Evolutionary conservation across 805 yeast genomes (phyloP), one percentile per base, ranked within the genome.

Genomic region (Ogataea siamensis): DNA sequence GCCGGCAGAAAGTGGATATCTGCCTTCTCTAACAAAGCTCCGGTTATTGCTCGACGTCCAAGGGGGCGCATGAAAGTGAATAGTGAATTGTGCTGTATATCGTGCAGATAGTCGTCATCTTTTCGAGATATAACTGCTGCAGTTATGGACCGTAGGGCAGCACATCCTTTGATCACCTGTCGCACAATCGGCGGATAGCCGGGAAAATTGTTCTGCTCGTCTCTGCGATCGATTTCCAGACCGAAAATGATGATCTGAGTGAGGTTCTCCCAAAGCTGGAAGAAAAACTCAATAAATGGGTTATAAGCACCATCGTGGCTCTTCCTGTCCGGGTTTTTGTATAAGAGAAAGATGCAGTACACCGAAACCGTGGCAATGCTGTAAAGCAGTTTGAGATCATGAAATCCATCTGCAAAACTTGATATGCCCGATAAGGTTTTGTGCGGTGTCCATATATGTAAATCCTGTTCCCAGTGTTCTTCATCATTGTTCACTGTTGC

Each of bases 191-290:
- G 57, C 6, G 83, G 83, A 37, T 62, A 63, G 6, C 62, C 63
- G 2, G 60, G 58, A 32, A 57, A 66, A 19, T 60, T 60, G 4
- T 55, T 54, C 28, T 64, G 68, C 51, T 73, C 81, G 38, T 70
- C 68, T 36, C 70, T 47, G 44, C 81, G 57, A 50, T 77, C 83
- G 22, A 76, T 68, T 49, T 80, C 84, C 5, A 83, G 58, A 0
- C 87, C 86, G 6, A 78, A 58, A 7, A 75, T 57, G 1, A 83
- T 68, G 2, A 79, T 68, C 42, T 70, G 71, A 2, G 88, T 80
- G 49, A 78, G 76, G 28, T 74, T 70, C 49, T 80, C 79, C 91
- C 93, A 84, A 5, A 76, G 53, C 32, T 75, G 74, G 7, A 81
- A 60, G 43, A 79, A 73, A 32, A 70, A 66, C 14, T 73, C 73